Evolutionary conservation across 345 rosid species (phyloP).

Genomic region (Trapa incisa): DNA sequence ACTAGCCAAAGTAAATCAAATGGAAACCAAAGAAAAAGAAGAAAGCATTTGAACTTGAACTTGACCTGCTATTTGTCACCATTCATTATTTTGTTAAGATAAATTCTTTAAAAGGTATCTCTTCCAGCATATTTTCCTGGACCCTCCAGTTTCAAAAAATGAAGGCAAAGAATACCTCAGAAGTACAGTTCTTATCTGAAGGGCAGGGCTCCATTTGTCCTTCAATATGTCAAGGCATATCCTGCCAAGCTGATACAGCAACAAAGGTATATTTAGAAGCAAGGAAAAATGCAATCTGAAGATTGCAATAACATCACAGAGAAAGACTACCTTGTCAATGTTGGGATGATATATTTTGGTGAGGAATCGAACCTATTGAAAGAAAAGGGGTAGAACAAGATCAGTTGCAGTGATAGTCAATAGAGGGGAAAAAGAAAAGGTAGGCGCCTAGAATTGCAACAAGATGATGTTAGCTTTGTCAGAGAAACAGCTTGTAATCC

Average conservation of each 20-base stretch:
- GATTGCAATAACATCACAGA: not conserved
- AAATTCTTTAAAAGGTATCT: not conserved
- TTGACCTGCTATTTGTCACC: too few relatives aligned
- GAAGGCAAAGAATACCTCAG: slow-evolving; percentile 23
- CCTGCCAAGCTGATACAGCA: slow-evolving; percentile 38
- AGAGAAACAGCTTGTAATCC: not conserved
- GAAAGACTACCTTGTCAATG: slow-evolving; percentile 14
- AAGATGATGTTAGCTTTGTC: not conserved
- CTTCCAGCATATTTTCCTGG: too few relatives aligned
- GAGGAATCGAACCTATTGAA: slow-evolving; percentile 18
- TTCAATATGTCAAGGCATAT: slow-evolving; percentile 59
- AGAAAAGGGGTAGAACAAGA: not conserved
- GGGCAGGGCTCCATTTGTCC: slow-evolving; percentile 60
- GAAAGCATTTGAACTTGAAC: not conserved
- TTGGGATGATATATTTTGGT: slow-evolving; percentile 21
- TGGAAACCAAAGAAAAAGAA: not conserved
- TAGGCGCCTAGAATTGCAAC: not conserved
- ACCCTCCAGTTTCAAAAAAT: too few relatives aligned
- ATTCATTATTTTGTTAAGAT: not conserved
- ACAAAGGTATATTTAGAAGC: not conserved
- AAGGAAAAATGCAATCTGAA: not conserved
- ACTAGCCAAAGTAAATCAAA: not conserved
- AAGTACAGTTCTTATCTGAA: slow-evolving; percentile 48
- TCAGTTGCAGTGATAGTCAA: not conserved
- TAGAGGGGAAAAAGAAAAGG: not conserved